Evolutionary conservation across 305 asterid species (phyloP).

Genomic region (Fraxinus floribunda): DNA sequence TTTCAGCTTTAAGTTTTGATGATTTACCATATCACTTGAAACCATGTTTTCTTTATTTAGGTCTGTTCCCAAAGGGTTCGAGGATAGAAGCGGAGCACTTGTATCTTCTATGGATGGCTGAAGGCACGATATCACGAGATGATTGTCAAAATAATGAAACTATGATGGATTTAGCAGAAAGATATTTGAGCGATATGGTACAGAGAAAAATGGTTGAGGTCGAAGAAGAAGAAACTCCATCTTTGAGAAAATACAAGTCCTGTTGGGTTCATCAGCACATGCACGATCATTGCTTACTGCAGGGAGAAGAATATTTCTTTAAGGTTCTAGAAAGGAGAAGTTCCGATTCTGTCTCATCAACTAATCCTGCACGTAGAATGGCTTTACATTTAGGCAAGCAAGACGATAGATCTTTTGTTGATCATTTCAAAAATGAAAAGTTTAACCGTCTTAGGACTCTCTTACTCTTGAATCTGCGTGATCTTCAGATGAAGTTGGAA

Average conservation of each 20-base stretch:
- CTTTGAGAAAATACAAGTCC: background rate
- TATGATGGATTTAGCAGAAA: slow-evolving; percentile 1
- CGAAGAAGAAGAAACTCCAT: too few relatives aligned
- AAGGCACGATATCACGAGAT: slow-evolving; percentile 8
- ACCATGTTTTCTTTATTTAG: slow-evolving; percentile 21
- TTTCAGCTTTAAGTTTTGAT: background rate
- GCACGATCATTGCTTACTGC: background rate
- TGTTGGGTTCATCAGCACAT: background rate
- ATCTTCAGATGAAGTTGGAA: background rate
- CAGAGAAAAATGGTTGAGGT: slow-evolving; percentile 3
- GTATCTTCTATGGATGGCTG: slow-evolving; percentile 19
- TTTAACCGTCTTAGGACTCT: background rate
- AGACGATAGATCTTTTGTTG: background rate
- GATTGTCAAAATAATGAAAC: background rate
- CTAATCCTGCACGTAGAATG: background rate
- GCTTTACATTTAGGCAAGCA: background rate
- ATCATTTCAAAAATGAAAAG: background rate
- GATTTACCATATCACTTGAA: slow-evolving; percentile 16
- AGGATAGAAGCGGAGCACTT: slow-evolving; percentile 20
- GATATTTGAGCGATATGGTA: slow-evolving; percentile 1
- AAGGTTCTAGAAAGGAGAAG: background rate
- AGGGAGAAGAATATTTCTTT: slow-evolving; percentile 7
- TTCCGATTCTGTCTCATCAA: background rate
- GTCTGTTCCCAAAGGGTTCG: background rate
- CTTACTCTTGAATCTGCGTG: background rate